Evolutionary conservation across 495 filamentous ascomycete species (phyloP), one percentile per base, ranked within the genome.

Genomic region (Achaetomiella virescens): DNA sequence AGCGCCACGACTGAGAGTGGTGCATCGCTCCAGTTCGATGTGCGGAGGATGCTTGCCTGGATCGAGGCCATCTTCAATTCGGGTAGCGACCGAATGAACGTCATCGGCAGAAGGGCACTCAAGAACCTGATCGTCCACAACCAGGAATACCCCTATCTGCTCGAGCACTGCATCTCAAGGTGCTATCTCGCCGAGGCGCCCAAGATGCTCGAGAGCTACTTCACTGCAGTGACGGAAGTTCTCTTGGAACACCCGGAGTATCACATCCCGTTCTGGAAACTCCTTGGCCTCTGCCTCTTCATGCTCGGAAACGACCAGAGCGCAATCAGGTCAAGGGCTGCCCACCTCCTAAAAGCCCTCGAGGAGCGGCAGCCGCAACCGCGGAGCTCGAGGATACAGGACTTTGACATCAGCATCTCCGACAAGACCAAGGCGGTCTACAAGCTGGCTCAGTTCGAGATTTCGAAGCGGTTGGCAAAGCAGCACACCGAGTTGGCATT

Each of bases 381-480:
- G 0, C 87, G 86, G 61, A 90, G 78, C 61, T 96, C 91, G 6
- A 89, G 91, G 61, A 82, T 97, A 31, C 91, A 96, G 64, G 95
- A 97, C 67, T 95, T 96, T 47, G 95, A 98, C 62, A 96, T 98
- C 61, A 96, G 92, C 67, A 91, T 98, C 42, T 91, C 93, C 1
- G 95, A 98, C 72, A 96, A 96, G 72, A 98, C 93, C 0, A 96
- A 92, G 54, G 93, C 93, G 1, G 92, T 98, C 2, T 97, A 97
- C 70, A 97, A 97, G 70, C 79, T 91, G 17, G 93, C 93, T 4
- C 95, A 97, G 61, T 97, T 97, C 59, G 93, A 97, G 62, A 91
- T 91, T 9, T 97, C 95, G 0, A 90, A 91, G 60, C 74, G 89
- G 43, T 77, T 97, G n/a, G 86, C 93, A 4, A 88, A 86, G 62